Conservation (phyloP, 306 rosid species). For the Prunus persica region Prunus_persica_NCBIv2 NC_034016.1:10450501-10451000, state of each 20-base stretch:
- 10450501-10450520: slow-evolving; percentile 98
- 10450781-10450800: background rate
- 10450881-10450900: background rate
- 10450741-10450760: background rate
- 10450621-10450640: slow-evolving; percentile 71
- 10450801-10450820: background rate
- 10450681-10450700: background rate
- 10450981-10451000: background rate
- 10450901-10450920: slow-evolving; percentile 1
- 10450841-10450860: background rate
- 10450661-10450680: background rate
- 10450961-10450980: background rate
- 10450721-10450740: background rate
- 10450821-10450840: background rate
- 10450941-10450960: background rate
- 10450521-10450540: slow-evolving; percentile 95
- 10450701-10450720: background rate
- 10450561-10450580: slow-evolving; percentile 96
- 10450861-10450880: background rate
- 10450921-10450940: background rate
- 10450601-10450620: slow-evolving; percentile 93
- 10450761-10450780: no score
- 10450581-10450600: slow-evolving; percentile 97
- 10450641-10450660: background rate
- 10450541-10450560: slow-evolving; percentile 96